Evolutionary conservation across 2,329 filamentous ascomycete genomes (phyloP), one percentile per base, ranked within the genome.

Genomic region (Talaromyces piceae): DNA sequence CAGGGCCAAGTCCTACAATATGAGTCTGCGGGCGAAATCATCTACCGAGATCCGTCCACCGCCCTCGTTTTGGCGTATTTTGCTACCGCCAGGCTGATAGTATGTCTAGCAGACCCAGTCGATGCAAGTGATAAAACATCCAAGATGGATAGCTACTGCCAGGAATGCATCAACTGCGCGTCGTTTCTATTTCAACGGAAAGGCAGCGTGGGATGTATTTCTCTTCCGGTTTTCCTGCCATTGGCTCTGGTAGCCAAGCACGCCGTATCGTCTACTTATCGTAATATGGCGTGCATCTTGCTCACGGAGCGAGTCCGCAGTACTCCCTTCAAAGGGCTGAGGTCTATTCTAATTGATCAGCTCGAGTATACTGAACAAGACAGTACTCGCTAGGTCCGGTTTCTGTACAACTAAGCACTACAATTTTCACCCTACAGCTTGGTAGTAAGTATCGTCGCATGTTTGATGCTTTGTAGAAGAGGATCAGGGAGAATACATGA

Each of bases 191-290:
- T 43, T 16, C 27, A 18, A 6, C 30, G 23, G 8, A 25, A 46
- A n/a, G 27, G 44, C 44, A 27, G 23, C n/a, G 23, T 46, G 18
- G 44, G 44, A 9, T 46, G 44, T 33, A 27, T 27, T 25, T 16
- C 27, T 18, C 27, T 46, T 16, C 44, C 44, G 13, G 25, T 27
- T 31, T 46, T 46, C 44, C 44, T 46, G 30, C 44, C 44, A 31
- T 26, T 46, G 18, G 27, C 44, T 33, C 27, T 46, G 6, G 44
- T 46, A 6, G 44, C 44, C 13, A 46, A 30, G 44, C 31, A 46
- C 44, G 27, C 23, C 44, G n/a, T 27, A 22, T 31, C 44, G 5
- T 27, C 44, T 16, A 46, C 4, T 9, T 46, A 46, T 16, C 44
- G 44, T 1, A 46, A 18, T 20, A 31, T 31, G 16, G 44, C 44